phyloP scores from a whole-genome alignment of 805 yeast genomes.

The Saturnispora quitensis region DNA sequence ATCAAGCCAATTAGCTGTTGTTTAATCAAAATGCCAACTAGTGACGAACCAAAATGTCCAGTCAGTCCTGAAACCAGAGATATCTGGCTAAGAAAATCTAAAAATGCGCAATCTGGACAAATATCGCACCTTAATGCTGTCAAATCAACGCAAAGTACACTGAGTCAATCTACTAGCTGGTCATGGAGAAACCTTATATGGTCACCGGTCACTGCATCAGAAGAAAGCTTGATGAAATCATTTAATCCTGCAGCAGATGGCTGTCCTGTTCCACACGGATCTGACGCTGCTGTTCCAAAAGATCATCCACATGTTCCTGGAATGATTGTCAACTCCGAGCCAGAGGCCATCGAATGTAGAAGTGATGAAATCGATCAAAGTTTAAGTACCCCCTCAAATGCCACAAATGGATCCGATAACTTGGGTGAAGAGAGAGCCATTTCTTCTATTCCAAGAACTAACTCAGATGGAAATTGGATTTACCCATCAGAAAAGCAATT shows the following conservation, averaged over 20 bases:
- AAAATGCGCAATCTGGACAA: slow-evolving; percentile 14
- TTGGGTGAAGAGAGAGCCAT: slow-evolving; percentile 70
- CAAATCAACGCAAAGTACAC: not conserved
- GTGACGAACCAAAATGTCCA: slow-evolving; percentile 42
- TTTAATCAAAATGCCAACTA: slow-evolving; percentile 6
- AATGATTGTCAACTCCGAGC: slow-evolving; percentile 8
- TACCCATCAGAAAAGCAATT: slow-evolving; percentile 95
- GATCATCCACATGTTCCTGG: slow-evolving; percentile 18
- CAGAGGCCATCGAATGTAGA: slow-evolving; percentile 39
- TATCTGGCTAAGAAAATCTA: slow-evolving; percentile 41
- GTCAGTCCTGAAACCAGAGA: slow-evolving; percentile 57
- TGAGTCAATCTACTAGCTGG: slow-evolving; percentile 4
- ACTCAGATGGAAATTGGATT: slow-evolving; percentile 65
- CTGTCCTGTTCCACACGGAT: slow-evolving; percentile 10
- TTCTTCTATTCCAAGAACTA: slow-evolving; percentile 78
- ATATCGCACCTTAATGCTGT: not conserved
- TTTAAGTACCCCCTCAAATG: slow-evolving; percentile 20
- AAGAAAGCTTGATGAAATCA: not conserved
- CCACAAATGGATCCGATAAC: slow-evolving; percentile 25
- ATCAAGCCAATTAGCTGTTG: not conserved
- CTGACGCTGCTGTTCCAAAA: slow-evolving; percentile 13
- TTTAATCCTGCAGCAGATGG: not conserved
- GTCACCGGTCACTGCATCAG: slow-evolving; percentile 10
- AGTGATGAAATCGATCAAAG: slow-evolving; percentile 33
- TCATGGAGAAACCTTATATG: slow-evolving; percentile 17